phyloP scores from a whole-genome alignment of 2,329 filamentous ascomycete species.

The Calonectria naviculata region DNA sequence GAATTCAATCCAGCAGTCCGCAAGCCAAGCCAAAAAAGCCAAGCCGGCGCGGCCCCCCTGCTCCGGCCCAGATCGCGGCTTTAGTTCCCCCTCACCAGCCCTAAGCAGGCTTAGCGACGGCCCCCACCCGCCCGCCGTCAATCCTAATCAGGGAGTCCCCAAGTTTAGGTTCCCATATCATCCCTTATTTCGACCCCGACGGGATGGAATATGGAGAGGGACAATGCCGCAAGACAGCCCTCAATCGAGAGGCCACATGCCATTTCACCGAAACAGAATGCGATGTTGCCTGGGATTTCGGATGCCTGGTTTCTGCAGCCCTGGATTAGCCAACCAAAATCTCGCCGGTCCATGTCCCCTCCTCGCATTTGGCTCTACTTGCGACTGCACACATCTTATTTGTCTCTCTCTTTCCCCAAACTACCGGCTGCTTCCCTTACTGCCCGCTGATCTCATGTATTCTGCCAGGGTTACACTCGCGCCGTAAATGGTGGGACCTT shows the following conservation, averaged over 20 bases:
- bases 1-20: background rate
- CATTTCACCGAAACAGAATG: background rate
- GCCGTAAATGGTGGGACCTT: background rate
- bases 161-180: conserved; percentile 2
- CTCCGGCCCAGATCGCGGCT: conserved; percentile 33
- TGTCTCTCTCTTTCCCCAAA: background rate
- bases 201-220: background rate
- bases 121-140: conserved; percentile 24
- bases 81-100: conserved; percentile 23
- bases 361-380: background rate
- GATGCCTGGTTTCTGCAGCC: conserved; percentile 2
- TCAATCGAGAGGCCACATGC: background rate
- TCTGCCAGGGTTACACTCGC: background rate
- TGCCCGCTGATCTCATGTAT: background rate
- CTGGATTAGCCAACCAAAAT: background rate
- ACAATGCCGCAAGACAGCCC: conserved; percentile 7
- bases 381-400: background rate
- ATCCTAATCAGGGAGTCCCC: conserved; percentile 35
- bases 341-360: background rate
- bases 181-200: conserved; percentile 21
- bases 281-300: background rate
- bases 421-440: background rate
- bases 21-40: conserved; percentile 22
- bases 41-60: conserved; percentile 31
- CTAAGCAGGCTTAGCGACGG: conserved; percentile 22